Evolutionary conservation across 2,329 filamentous ascomycete genomes (phyloP), one percentile per base, ranked within the genome.

Genomic region (Cladosporium velox): DNA sequence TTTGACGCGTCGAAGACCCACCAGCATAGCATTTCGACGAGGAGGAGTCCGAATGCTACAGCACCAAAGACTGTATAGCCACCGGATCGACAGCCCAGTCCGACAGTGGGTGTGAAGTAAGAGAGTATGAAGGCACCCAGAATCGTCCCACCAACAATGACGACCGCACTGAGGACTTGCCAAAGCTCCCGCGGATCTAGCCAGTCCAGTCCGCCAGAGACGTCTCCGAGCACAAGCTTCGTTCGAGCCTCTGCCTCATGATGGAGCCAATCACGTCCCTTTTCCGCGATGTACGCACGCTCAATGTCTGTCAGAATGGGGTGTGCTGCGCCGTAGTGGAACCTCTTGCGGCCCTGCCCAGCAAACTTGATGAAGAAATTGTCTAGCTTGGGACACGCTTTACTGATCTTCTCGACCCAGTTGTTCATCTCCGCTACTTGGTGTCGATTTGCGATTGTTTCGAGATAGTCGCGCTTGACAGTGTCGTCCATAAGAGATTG

Each of bases 51-150:
- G 0, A 76, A 64, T 6, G 76, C 70, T 3, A 78, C 64, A 24
- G 71, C 54, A 28, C 76, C 73, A 66, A 80, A 82, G 18, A 82
- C 75, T n/a, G 78, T 74, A 66, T 83, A 83, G 3, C 79, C 80
- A 1, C 80, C 80, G 47, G 78, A 78, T 41, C 67, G 59, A 64
- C 70, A 73, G 0, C 80, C 80, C 0, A 83, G 72, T 0, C 81
- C 81, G 0, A 83, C 79, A 0, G 81, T 82, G 0, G 81, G 81
- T 0, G 81, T 83, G 67, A 77, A 80, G 67, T 73, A 83, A 10
- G 77, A 79, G 21, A 83, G 67, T 10, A 79, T 72, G 60, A 81
- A 82, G 0, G 79, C 77, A 2, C 79, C 79, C 4, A 75, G 72
- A 24, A 72, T 75, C 30, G 76, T 78, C 15, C 71, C 77, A 6